Conservation (phyloP, 1,139 yeast species). For the Yamadazyma spencermartinsiae region DNA sequence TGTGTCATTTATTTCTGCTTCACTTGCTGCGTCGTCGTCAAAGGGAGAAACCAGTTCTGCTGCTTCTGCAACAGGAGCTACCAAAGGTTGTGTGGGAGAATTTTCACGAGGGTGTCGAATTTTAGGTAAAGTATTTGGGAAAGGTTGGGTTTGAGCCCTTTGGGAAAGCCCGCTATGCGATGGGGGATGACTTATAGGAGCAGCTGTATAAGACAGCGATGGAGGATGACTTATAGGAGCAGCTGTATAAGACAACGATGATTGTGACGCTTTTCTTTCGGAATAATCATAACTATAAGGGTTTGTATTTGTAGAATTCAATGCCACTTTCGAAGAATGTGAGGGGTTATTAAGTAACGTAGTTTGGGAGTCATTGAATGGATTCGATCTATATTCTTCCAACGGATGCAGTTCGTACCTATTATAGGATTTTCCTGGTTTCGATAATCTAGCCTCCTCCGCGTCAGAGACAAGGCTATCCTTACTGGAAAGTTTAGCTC, state of each 20-base stretch:
- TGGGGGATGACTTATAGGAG: conserved; percentile 1
- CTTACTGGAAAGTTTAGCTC: background rate
- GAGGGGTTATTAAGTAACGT: background rate
- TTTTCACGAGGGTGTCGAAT: too few relatives aligned
- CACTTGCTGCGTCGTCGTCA: background rate
- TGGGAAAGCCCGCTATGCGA: too few relatives aligned
- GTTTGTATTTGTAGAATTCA: background rate
- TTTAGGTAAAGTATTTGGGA: background rate
- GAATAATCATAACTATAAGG: background rate
- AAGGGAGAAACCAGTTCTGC: too few relatives aligned
- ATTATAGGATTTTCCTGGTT: background rate
- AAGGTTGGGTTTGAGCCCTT: conserved; percentile 8
- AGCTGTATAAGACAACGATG: conserved; percentile 6
- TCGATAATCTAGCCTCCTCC: background rate
- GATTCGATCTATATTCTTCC: conserved; percentile 6
- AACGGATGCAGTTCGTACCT: background rate
- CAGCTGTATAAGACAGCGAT: conserved; percentile 3
- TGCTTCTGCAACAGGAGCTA: too few relatives aligned
- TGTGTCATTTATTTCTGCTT: background rate
- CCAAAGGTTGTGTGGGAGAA: too few relatives aligned
- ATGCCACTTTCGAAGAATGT: background rate
- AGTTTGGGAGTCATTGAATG: conserved; percentile 11
- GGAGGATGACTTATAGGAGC: conserved; percentile 1
- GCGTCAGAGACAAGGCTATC: conserved; percentile 1
- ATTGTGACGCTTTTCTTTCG: conserved; percentile 4